phyloP scores from a whole-genome alignment of 345 rosid genomes.

The Citrus sinensis region DNA sequence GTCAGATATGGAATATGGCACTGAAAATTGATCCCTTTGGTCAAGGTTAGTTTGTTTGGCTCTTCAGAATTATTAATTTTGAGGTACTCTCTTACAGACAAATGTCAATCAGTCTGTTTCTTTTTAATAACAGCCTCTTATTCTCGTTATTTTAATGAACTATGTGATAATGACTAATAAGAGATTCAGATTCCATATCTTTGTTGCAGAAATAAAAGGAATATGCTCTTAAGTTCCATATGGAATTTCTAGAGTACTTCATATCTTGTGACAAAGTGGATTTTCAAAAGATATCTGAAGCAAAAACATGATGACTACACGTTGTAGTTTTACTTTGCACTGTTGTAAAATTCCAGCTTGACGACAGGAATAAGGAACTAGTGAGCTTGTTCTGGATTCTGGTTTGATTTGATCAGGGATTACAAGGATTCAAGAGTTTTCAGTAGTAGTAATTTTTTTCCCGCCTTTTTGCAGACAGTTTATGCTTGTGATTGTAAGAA shows the following conservation, averaged over 20 bases:
- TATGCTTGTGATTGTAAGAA: not conserved
- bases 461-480: not conserved
- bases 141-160: not conserved
- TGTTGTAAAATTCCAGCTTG: conserved; percentile 8
- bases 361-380: not conserved
- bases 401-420: not conserved
- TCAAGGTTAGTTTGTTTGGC: conserved; percentile 18
- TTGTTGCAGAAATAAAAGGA: not conserved
- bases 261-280: not conserved
- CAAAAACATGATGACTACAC: not conserved
- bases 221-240: not conserved
- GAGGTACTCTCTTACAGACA: not conserved
- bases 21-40: conserved; percentile 27
- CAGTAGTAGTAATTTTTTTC: not conserved
- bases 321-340: not conserved
- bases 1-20: conserved; percentile 33
- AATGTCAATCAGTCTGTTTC: not conserved
- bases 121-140: not conserved
- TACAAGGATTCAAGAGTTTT: not conserved
- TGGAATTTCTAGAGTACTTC: not conserved
- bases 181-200: not conserved
- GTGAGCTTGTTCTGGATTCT: not conserved
- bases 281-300: not conserved
- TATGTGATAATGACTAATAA: not conserved
- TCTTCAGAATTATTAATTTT: not conserved